phyloP scores from a whole-genome alignment of 1,284 basidiomycete genomes.

The Xanthoconium separans region DNA sequence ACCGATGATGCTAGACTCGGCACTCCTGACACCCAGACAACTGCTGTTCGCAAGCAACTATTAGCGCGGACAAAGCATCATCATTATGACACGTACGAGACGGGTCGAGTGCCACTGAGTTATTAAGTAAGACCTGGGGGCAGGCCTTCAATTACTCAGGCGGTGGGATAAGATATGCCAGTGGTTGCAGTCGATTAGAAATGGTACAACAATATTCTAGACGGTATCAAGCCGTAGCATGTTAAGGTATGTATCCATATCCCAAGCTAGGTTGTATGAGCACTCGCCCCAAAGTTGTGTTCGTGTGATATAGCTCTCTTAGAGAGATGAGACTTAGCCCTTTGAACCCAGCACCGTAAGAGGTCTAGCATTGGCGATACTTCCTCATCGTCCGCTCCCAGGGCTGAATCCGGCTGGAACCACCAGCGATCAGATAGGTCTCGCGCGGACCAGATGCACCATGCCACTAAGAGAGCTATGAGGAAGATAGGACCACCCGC shows the following conservation, averaged over 20 bases:
- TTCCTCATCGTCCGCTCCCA: neutral
- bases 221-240: neutral
- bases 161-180: neutral
- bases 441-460: conserved; percentile 22
- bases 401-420: neutral
- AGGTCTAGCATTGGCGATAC: neutral
- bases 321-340: neutral
- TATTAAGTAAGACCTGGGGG: neutral
- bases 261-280: no score
- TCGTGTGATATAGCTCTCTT: conserved; percentile 7
- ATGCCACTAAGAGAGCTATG: conserved; percentile 15
- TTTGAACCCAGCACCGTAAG: neutral
- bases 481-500: conserved; percentile 12
- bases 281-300: neutral
- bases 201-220: no score
- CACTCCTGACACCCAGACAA: neutral
- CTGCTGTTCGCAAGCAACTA: neutral
- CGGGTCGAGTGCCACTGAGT: neutral
- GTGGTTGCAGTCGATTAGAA: no score
- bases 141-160: neutral
- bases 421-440: neutral
- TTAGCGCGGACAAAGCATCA: neutral
- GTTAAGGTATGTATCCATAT: neutral
- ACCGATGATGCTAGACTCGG: neutral
- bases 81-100: neutral